phyloP scores from a whole-genome alignment of 2,329 filamentous ascomycete genomes.

The Phyllosticta paracitricarpa region DNA sequence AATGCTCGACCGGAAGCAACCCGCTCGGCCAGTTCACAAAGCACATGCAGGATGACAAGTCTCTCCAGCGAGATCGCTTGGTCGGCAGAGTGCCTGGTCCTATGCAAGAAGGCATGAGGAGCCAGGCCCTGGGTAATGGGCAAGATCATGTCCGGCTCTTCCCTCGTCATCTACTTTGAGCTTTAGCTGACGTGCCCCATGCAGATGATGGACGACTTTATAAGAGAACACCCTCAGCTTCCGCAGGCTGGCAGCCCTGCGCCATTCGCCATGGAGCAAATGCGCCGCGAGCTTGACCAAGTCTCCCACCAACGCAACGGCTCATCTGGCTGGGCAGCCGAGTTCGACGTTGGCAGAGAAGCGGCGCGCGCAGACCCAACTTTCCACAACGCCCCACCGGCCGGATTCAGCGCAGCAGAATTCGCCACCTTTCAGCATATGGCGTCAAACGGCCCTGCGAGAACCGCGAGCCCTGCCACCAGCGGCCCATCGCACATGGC shows the following conservation, averaged over 20 bases:
- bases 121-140: constrained; percentile 54
- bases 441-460: constrained; percentile 48
- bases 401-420: constrained; percentile 66
- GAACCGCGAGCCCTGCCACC: constrained; percentile 50
- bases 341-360: constrained; percentile 49
- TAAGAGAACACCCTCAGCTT: constrained; percentile 63
- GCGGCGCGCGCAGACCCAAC: constrained; percentile 59
- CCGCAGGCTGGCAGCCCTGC: constrained; percentile 43
- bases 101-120: constrained; percentile 68
- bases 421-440: constrained; percentile 80
- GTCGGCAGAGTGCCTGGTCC: constrained; percentile 63
- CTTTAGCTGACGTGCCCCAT: not conserved
- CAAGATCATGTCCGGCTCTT: constrained; percentile 48
- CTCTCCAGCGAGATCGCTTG: constrained; percentile 80
- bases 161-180: not conserved
- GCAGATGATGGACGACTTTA: constrained; percentile 88
- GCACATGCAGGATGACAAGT: constrained; percentile 93
- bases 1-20: constrained; percentile 94
- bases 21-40: constrained; percentile 96
- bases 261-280: constrained; percentile 57
- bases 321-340: constrained; percentile 52
- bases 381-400: constrained; percentile 45
- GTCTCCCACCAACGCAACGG: constrained; percentile 39
- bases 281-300: constrained; percentile 53
- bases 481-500: constrained; percentile 32